Evolutionary conservation across 2,329 filamentous ascomycete species (phyloP).

Genomic region (Claviceps sp.): DNA sequence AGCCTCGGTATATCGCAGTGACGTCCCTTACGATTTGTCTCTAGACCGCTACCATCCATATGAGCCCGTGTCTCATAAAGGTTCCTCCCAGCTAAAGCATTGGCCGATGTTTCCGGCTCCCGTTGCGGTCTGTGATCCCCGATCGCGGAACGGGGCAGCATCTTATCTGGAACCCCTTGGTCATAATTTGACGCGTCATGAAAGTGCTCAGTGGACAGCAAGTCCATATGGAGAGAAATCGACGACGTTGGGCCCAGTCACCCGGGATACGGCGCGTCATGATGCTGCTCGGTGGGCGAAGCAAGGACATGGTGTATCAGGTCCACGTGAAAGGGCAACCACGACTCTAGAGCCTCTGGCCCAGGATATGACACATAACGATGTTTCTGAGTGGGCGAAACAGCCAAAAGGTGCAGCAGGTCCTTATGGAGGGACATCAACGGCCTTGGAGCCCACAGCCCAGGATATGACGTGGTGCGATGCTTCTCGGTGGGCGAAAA

Average conservation of each 20-base stretch:
- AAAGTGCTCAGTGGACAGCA: no score
- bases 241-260: neutral
- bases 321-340: neutral
- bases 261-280: neutral
- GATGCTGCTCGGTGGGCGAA: neutral
- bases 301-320: neutral
- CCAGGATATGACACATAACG: neutral
- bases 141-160: neutral
- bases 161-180: neutral
- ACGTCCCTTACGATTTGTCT: neutral
- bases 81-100: neutral
- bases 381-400: neutral
- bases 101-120: neutral
- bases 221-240: neutral
- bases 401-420: neutral
- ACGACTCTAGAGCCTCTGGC: neutral
- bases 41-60: neutral
- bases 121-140: neutral
- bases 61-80: neutral
- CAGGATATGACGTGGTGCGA: neutral
- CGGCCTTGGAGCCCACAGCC: neutral
- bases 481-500: neutral
- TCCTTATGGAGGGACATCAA: neutral
- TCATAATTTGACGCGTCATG: neutral
- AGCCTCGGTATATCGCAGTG: neutral